Evolutionary conservation across 1,284 basidiomycete genomes (phyloP), one percentile per base, ranked within the genome.

Genomic region (Abortiporus biennis): DNA sequence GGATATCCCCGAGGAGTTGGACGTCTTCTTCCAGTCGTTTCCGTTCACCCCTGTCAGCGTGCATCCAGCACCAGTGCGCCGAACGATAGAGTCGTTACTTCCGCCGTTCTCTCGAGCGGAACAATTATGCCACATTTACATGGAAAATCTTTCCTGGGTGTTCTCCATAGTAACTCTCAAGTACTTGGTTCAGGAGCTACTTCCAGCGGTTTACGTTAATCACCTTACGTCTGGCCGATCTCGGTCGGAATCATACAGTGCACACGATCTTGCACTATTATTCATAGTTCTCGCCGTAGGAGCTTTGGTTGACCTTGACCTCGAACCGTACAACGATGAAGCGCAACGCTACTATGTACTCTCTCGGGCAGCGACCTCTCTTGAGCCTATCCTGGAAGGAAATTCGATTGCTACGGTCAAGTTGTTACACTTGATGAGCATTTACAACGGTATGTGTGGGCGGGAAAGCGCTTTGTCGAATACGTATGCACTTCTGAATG

Each of bases 271-370:
- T 12, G 68, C 74, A 6, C 54, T 77, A 34, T 56, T 76, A 43
- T 63, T 76, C 15, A 61, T 70, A 27, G 64, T 73, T n/a, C 57
- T 76, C 13, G 73, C 68, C 12, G 64, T 78, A 36, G 75, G 74
- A 2, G 66, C 68, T 0, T 56, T 76, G 13, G 65, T 76, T 4
- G 74, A 78, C 51, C 62, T 72, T 17, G 56, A 63, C 22, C 58
- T 71, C 31, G 62, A 64, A 33, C 68, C 76, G 3, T 74, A 74
- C 47, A 72, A 69, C 48, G 56, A 67, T 16, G 72, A 77, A 49
- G 73, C 74, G 3, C 74, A 76, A 42, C 71, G 74, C 50, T 78
- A 77, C 51, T 71, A 75, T 48, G 63, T 63, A 23, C 63, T 78
- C 2, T 62, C 72, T 13, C 62, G 68, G 38, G 71, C 74, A 11